These are phyloP conservation scores for Casuarina glauca DNA, from an alignment of 306 rosid species.

Conservation along the genomic window DNA sequence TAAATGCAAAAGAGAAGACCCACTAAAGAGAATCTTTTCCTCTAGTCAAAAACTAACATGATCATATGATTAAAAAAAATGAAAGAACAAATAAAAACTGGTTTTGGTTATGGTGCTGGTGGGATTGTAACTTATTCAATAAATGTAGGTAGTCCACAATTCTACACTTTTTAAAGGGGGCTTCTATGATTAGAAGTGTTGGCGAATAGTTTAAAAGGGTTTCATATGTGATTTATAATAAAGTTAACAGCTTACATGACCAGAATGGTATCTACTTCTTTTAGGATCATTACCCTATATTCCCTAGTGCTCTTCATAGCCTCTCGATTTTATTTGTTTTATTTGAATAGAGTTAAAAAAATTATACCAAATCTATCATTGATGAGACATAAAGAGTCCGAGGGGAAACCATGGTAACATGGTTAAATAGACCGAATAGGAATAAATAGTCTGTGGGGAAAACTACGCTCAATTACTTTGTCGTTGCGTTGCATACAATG, in stretches of 20 bases:
- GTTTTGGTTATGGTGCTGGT: slow-evolving; percentile 20
- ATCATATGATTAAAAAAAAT: slow-evolving; percentile 31
- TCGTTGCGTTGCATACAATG: no score
- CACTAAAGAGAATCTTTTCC: slow-evolving; percentile 35
- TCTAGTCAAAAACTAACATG: slow-evolving; percentile 43
- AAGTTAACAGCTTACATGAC: background rate
- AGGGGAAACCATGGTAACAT: no score
- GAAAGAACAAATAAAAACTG: background rate
- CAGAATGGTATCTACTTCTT: slow-evolving; percentile 18
- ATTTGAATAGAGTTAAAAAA: no score
- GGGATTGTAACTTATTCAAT: slow-evolving; percentile 27
- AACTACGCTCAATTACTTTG: no score
- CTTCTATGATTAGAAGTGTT: slow-evolving; percentile 29
- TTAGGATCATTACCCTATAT: slow-evolving; percentile 27
- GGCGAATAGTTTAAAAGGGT: slow-evolving; percentile 16
- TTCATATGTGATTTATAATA: background rate
- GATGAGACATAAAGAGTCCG: background rate
- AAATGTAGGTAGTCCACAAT: slow-evolving; percentile 28
- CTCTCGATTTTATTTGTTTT: no score
- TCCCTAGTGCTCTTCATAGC: background rate
- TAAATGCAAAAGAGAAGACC: slow-evolving; percentile 31
- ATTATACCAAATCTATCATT: background rate
- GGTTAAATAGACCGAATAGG: background rate
- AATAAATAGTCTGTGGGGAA: no score
- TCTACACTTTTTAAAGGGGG: slow-evolving; percentile 4